A percentile compares a stretch with the other conserved stretches of the same genome.
Evolutionary conservation across 2,329 filamentous ascomycete genomes (phyloP).

Genomic region (Scedosporium aurantiacum): DNA sequence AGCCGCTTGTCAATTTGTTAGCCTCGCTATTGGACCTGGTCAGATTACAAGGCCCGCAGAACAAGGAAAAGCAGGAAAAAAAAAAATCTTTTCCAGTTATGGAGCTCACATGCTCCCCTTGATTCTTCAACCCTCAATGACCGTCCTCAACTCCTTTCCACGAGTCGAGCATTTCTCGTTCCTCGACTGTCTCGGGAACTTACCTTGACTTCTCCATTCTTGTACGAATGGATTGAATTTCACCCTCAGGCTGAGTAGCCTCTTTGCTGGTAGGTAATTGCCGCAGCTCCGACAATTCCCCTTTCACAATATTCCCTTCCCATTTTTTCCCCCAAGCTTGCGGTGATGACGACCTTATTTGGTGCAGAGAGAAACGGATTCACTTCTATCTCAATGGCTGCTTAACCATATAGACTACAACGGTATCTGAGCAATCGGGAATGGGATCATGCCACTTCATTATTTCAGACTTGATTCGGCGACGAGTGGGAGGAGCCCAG

Average conservation of each 20-base stretch:
- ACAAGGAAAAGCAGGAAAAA: background rate
- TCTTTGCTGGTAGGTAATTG: background rate
- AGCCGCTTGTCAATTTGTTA: background rate
- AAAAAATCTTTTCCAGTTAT: background rate
- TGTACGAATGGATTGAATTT: background rate
- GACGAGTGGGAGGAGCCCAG: background rate
- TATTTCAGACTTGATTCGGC: background rate
- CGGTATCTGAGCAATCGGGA: constrained; percentile 65
- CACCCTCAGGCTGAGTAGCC: background rate
- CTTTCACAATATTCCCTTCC: background rate
- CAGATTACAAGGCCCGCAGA: too few relatives aligned
- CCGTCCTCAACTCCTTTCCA: background rate
- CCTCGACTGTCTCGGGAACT: background rate
- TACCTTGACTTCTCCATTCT: background rate
- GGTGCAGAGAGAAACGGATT: constrained; percentile 47
- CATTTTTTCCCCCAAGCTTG: constrained; percentile 10
- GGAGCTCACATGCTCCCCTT: background rate
- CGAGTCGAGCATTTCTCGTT: background rate
- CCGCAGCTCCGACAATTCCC: background rate
- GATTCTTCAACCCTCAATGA: background rate
- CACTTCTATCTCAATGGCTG: constrained; percentile 50
- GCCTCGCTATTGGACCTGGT: background rate
- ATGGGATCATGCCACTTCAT: background rate
- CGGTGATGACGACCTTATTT: constrained; percentile 50
- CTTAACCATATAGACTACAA: constrained; percentile 77